Conservation (phyloP, 2,329 filamentous ascomycete genomes). For the Fusarium sp. region DNA sequence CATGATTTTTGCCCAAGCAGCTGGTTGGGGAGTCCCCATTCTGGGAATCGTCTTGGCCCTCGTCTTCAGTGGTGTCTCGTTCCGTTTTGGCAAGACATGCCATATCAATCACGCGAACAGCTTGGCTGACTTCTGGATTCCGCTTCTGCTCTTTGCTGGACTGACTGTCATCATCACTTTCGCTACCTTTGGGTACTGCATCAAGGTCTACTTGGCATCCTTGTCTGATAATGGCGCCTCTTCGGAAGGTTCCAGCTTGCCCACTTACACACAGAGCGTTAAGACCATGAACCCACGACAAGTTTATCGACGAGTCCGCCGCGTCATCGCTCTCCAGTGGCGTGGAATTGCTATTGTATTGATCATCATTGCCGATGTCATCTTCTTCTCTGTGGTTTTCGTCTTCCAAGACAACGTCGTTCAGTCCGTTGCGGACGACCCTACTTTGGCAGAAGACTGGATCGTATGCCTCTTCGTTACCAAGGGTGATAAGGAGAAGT, state of each 20-base stretch:
- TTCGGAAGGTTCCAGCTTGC: slow-evolving; percentile 77
- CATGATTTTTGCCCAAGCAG: slow-evolving; percentile 83
- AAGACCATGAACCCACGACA: slow-evolving; percentile 83
- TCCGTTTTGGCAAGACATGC: slow-evolving; percentile 90
- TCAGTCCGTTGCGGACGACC: slow-evolving; percentile 65
- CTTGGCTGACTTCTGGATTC: slow-evolving; percentile 89
- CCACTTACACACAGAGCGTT: slow-evolving; percentile 77
- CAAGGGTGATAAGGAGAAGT: slow-evolving; percentile 70
- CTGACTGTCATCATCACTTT: slow-evolving; percentile 84
- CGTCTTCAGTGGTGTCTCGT: slow-evolving; percentile 89
- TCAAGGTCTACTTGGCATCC: slow-evolving; percentile 92
- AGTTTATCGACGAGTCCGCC: slow-evolving; percentile 85
- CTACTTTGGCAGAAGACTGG: slow-evolving; percentile 70
- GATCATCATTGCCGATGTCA: slow-evolving; percentile 89
- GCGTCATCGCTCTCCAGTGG: slow-evolving; percentile 94
- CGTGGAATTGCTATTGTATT: slow-evolving; percentile 89
- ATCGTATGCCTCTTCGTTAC: slow-evolving; percentile 72
- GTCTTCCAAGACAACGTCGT: slow-evolving; percentile 85
- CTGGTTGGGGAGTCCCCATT: slow-evolving; percentile 86
- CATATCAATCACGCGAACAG: slow-evolving; percentile 93
- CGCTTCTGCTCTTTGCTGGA: slow-evolving; percentile 81
- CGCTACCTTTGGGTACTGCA: slow-evolving; percentile 88
- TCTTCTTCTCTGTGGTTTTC: slow-evolving; percentile 94
- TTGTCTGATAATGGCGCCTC: slow-evolving; percentile 77
- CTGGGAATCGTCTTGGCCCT: slow-evolving; percentile 81